These are phyloP conservation scores for Taiwanofungus camphoratus DNA, from an alignment of 1,284 basidiomycete species.

Conservation along the genomic window DNA sequence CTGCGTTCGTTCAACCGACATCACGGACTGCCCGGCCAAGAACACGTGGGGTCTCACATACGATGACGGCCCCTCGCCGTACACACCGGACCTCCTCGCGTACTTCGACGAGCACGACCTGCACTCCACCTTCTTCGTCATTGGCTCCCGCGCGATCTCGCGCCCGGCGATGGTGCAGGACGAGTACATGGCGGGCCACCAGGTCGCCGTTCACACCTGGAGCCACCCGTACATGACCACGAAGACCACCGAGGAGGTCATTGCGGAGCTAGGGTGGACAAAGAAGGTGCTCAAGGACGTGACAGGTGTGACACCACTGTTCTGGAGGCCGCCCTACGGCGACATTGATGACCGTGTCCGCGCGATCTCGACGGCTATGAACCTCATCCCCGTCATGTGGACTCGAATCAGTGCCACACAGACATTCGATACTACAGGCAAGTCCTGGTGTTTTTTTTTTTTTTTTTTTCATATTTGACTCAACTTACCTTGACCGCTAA, in stretches of 20 bases:
- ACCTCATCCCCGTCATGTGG: slow-evolving; percentile 63
- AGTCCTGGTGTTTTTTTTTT: too few species aligned
- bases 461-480: too few species aligned
- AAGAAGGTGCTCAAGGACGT: slow-evolving; percentile 80
- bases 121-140: slow-evolving; percentile 83
- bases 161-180: slow-evolving; percentile 58
- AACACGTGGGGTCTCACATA: slow-evolving; percentile 69
- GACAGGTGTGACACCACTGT: slow-evolving; percentile 63
- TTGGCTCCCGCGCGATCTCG: slow-evolving; percentile 72
- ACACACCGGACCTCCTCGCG: slow-evolving; percentile 70
- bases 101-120: slow-evolving; percentile 66
- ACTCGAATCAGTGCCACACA: slow-evolving; percentile 50
- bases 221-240: slow-evolving; percentile 67
- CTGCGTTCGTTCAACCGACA: slow-evolving; percentile 63
- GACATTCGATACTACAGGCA: slow-evolving; percentile 64
- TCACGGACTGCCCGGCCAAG: slow-evolving; percentile 68
- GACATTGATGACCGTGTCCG: slow-evolving; percentile 80
- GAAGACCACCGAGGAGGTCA: slow-evolving; percentile 76
- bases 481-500: slow-evolving; percentile 3
- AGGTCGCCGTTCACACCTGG: slow-evolving; percentile 69
- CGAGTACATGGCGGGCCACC: slow-evolving; percentile 70
- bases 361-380: slow-evolving; percentile 69
- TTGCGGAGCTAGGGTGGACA: slow-evolving; percentile 86
- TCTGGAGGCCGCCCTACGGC: slow-evolving; percentile 63
- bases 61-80: slow-evolving; percentile 76